phyloP scores from a whole-genome alignment of 371 early-diverging fungal species.

The Basidiobolus meristosporus region DNA sequence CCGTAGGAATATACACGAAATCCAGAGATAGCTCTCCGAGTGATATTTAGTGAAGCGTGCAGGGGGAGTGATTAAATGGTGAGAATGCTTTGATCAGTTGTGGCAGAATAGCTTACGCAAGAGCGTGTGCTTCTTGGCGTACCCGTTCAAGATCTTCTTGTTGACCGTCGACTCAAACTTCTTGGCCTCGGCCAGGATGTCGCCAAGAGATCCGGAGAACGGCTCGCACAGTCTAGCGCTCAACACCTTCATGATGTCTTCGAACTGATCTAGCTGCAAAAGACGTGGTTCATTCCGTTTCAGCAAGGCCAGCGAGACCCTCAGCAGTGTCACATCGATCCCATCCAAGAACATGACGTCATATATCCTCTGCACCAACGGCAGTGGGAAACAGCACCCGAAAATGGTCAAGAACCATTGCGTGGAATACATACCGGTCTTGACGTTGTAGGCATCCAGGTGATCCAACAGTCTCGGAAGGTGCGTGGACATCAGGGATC shows the following conservation, averaged over 20 bases:
- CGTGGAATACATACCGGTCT: slow-evolving; percentile 72
- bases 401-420: slow-evolving; percentile 93
- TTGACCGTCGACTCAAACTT: too few relatives aligned
- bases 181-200: too few relatives aligned
- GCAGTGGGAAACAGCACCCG: slow-evolving; percentile 81
- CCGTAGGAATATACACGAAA: too few relatives aligned
- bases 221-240: too few relatives aligned
- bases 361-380: slow-evolving; percentile 70
- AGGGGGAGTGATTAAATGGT: too few relatives aligned
- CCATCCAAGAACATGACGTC: slow-evolving; percentile 88
- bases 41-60: too few relatives aligned
- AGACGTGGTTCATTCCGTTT: neutral
- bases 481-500: slow-evolving; percentile 54
- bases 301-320: slow-evolving; percentile 53
- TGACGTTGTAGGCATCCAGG: slow-evolving; percentile 57
- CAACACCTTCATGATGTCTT: neutral
- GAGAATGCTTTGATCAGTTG: too few relatives aligned
- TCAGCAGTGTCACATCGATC: slow-evolving; percentile 63
- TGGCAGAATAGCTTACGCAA: too few relatives aligned
- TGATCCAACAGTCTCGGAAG: slow-evolving; percentile 65
- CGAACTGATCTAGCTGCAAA: neutral
- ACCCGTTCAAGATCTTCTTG: too few relatives aligned
- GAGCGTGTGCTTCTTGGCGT: too few relatives aligned
- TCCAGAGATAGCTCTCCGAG: too few relatives aligned
- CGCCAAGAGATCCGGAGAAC: too few relatives aligned